Evolutionary conservation across 169 alveolate species (phyloP), one percentile per base, ranked within the genome.

Genomic region (Cryptosporidium xiaoi): DNA sequence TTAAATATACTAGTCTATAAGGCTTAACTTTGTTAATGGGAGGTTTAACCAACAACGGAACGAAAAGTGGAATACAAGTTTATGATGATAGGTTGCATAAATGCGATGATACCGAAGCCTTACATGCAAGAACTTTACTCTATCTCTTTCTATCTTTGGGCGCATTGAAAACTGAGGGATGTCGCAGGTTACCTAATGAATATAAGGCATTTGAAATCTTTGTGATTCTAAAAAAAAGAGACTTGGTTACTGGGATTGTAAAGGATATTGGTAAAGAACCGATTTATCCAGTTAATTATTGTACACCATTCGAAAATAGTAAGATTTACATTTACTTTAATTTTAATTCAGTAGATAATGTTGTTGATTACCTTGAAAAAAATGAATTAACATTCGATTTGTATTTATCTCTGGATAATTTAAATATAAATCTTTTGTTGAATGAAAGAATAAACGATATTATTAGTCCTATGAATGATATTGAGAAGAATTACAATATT

Each of bases 231-330:
- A 51, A 10, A 15, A 51, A 36, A 24, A 53, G 27, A 15, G 34
- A 33, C 27, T 31, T 69, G 34, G 36, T 16, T 4, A 53, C 65
- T 13, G 31, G 40, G 2, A 51, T 51, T 31, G 55, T 51, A 33
- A 7, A 10, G n/a, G 44, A 29, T 51, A 55, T 69, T 51, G 83
- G 83, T 27, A 53, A 53, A 20, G 29, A 3, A 18, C 15, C 2
- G 31, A 29, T 69, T 50, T 69, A 51, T 34, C 87, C 87, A 46
- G 27, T 13, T n/a, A 60, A 77, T 60, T 77, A 60, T 46, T 77
- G 87, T 29, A 60, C 87, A 18, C 87, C 87, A 44, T 77, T 77
- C 31, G 87, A 77, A 34, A 77, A 24, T 13, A 77, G 44, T 44
- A 20, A 62, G 36, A 24, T 51, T 8, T 58, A 18, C 18, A 20